These are phyloP conservation scores for Fusarium poae DNA, from an alignment of 2,329 filamentous ascomycete species.

Conservation along the genomic window DNA sequence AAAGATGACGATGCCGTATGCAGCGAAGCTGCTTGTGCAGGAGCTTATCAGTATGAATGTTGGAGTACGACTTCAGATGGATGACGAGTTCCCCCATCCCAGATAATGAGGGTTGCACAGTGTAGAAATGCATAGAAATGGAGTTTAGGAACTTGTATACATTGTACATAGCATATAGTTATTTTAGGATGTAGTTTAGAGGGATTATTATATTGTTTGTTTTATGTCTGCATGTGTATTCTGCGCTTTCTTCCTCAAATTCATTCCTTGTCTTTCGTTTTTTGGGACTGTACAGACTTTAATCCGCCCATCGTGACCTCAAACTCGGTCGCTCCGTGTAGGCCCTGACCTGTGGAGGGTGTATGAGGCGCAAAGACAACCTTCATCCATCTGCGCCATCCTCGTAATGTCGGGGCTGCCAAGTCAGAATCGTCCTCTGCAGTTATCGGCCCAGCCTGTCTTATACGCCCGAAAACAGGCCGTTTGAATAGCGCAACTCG, in stretches of 20 bases:
- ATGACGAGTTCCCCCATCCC: conserved; percentile 89
- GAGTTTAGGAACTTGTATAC: conserved; percentile 40
- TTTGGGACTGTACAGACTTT: conserved; percentile 50
- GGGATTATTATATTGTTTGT: conserved; percentile 23
- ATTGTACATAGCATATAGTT: conserved; percentile 34
- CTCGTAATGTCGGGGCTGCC: conserved; percentile 62
- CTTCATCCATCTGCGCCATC: conserved; percentile 83
- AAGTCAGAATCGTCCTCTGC: conserved; percentile 58
- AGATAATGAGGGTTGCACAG: conserved; percentile 47
- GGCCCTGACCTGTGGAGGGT: conserved; percentile 62
- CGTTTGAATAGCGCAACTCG: conserved; percentile 85
- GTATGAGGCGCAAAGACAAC: conserved; percentile 90
- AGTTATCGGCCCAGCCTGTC: conserved; percentile 53
- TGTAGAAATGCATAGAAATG: conserved; percentile 35
- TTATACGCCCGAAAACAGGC: conserved; percentile 63
- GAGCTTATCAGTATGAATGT: conserved; percentile 99
- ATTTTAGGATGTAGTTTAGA: conserved; percentile 25
- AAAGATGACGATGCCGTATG: conserved; percentile 97
- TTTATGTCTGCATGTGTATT: conserved; percentile 9
- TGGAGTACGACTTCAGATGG: conserved; percentile 88
- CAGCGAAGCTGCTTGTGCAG: conserved; percentile 94
- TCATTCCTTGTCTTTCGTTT: conserved; percentile 9
- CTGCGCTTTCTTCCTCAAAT: not conserved
- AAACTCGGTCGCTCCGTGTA: conserved; percentile 73
- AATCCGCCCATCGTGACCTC: conserved; percentile 79